Evolutionary conservation across 441 rosid genomes (phyloP), one percentile per base, ranked within the genome.

Genomic region (Brassica hybrid): DNA sequence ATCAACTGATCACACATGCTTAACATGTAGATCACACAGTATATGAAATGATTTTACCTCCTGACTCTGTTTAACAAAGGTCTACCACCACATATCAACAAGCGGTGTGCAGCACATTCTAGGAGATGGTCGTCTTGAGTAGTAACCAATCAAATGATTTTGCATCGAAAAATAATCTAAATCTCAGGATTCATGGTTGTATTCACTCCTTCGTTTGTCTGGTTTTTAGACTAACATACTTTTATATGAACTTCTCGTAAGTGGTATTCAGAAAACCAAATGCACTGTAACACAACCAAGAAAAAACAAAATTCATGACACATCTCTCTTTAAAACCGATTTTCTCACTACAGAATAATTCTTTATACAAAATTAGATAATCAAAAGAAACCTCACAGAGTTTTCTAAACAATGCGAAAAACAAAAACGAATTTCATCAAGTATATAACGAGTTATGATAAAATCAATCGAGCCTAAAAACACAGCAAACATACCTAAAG

Each of bases 361-460:
- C 6, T 2, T 58, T 80, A 2, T 1, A 8, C 10, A 1, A 36
- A 3, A 0, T 6, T 3, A 56, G 36, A 41, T 18, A 77, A 57
- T 77, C 88, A 60, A 75, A 76, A 2, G 84, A 87, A 89, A 89
- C 80, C 90, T 89, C 41, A 88, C 9, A 74, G 61, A 85, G 77
- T 76, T 34, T 19, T 6, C 87, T 86, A 84, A 78, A 48, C 32
- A 73, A 48, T 65, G 76, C 9, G 63, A 68, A 57, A 88, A 83
- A 74, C 19, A 9, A 62, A 75, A 85, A 1, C 17, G 38, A 85
- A 84, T 81, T 86, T 74, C 80, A 65, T 74, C 0, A 0, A 80
- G 30, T 80, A 17, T 8, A 82, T 10, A 54, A 61, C 56, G 56
- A 86, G 86, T 77, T 85, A 83, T 59, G 25, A 25, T 18, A 27